Evolutionary conservation across 805 yeast genomes (phyloP), one percentile per base, ranked within the genome.

Genomic region (Candida ovalis): DNA sequence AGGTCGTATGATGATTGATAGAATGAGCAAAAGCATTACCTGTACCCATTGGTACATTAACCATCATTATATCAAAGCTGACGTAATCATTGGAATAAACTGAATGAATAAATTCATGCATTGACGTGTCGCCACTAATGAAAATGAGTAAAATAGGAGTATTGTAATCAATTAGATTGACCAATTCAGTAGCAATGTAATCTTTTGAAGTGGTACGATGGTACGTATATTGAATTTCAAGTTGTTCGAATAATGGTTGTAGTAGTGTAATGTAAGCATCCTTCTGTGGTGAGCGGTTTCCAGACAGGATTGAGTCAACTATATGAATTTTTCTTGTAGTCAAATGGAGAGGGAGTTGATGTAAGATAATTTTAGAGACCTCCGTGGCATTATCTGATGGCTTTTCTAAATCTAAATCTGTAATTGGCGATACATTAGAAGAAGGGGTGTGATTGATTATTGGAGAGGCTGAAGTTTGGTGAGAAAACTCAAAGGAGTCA

Each of bases 71-170:
- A 18, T 45, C 28, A 12, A 52, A 37, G 3, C 17, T 18, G 1
- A 15, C 6, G 4, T 27, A 2, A 8, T 30, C 25, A 23, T 40
- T 30, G 2, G 76, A 61, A 18, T 64, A 19, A 12, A 48, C 22
- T 38, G 51, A 70, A 61, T 90, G 90, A 47, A 88, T 56, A 44
- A 91, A 79, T 62, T 91, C 97, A 43, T 77, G 80, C 4, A 88
- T 69, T 1, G 95, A 82, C 0, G 97, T 90, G 60, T 91, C 97
- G 2, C 97, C 97, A 35, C 95, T 85, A 8, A 91, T 64, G 32
- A 90, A 68, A 2, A 87, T 61, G 9, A 86, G 67, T 0, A 86
- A 76, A 22, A 71, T 59, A 12, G 51, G 41, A 9, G 48, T 30
- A 0, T 55, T 45, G 0, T 44, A 32, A n/a, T 59, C 54, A 6